Evolutionary conservation across 495 filamentous ascomycete species (phyloP), one percentile per base, ranked within the genome.

Genomic region (Podospora didyma): DNA sequence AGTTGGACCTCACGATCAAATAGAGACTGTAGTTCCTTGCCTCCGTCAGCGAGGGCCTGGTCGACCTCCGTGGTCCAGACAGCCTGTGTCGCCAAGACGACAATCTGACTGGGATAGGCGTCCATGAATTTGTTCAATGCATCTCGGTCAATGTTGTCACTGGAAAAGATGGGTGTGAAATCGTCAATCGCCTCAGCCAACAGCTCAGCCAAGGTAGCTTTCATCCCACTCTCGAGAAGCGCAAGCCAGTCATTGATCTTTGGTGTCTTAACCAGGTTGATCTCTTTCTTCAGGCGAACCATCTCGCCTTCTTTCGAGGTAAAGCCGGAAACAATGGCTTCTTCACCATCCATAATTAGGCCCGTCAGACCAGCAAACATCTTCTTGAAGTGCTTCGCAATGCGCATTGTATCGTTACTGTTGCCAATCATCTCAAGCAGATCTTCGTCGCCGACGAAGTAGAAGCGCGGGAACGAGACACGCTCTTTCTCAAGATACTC

Each of bases 361-460:
- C 93, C 92, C 5, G 86, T 89, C 22, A 99, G 76, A 49, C 94
- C 94, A 53, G 94, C 94, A 75, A 99, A 99, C 94, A 99, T 99
- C 79, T 99, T 99, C 72, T 95, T 90, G 77, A 99, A 90, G 71
- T 99, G 94, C 70, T 97, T 97, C 46, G 93, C 89, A 56, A 99
- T 92, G 23, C 94, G 90, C 63, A 90, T 77, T 11, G 92, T 95
- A 63, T 99, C 94, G 63, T 96, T 97, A 72, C 92, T 96, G 71
- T 99, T 99, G 68, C 94, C 94, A 50, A 99, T 99, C 71, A 99
- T 99, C 72, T 99, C 94, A n/a, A 99, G 79, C 56, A 99, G 76
- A 71, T 99, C 94, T 71, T 99, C 94, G 63, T 99, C 94, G 69
- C 94, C 94, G 54, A 99, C 94, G 65, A 99, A 99, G 71, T 99